These are phyloP conservation scores for Hanseniaspora uvarum DNA, from an alignment of 1,139 yeast species.

Conservation along the genomic window DNA sequence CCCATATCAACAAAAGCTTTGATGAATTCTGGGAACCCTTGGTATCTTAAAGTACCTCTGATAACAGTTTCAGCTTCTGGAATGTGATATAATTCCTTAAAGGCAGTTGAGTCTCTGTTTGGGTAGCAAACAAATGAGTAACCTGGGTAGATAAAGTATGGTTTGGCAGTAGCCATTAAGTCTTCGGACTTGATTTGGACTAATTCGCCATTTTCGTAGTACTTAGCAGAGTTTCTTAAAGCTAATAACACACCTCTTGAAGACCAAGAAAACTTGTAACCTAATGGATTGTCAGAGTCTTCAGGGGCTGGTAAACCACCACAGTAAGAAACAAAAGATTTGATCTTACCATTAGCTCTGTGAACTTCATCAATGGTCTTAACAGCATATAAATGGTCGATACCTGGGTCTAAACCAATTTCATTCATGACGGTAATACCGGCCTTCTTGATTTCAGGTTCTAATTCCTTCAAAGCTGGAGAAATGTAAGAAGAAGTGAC, in stretches of 20 bases:
- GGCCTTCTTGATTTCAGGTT: constrained; percentile 67
- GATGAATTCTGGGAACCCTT: constrained; percentile 97
- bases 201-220: constrained; percentile 75
- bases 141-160: constrained; percentile 92
- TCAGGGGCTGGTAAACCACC: constrained; percentile 99
- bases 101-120: constrained; percentile 92
- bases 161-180: constrained; percentile 89
- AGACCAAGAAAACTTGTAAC: constrained; percentile 98
- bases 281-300: constrained; percentile 92
- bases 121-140: constrained; percentile 92
- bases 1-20: constrained; percentile 92
- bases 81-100: constrained; percentile 79
- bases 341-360: constrained; percentile 79
- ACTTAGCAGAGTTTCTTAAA: constrained; percentile 82
- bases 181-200: constrained; percentile 78
- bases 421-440: constrained; percentile 88
- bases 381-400: constrained; percentile 95
- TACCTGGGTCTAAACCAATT: constrained; percentile 95
- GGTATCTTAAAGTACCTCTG: constrained; percentile 95
- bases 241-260: constrained; percentile 96
- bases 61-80: constrained; percentile 97
- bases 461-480: constrained; percentile 76
- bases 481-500: constrained; percentile 94
- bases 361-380: constrained; percentile 97
- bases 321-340: constrained; percentile 88